Conservation (phyloP, 352 stramenopile genomes). For the Pythium grandisporangium region DNA sequence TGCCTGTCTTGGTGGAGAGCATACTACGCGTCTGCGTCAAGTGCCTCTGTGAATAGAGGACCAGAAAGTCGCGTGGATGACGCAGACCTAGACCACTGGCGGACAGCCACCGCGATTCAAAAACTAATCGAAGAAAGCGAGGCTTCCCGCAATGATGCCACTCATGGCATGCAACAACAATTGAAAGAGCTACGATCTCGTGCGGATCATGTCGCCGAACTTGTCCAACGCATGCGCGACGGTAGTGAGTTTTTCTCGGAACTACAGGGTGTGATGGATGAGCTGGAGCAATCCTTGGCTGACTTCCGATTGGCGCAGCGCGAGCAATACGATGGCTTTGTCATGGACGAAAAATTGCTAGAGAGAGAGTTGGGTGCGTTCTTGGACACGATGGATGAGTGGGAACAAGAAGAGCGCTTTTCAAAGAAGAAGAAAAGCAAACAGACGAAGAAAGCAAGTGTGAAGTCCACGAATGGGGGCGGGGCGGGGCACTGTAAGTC, state of each 20-base stretch:
- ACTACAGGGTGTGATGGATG: slow-evolving; percentile 43
- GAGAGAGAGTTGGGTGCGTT: slow-evolving; percentile 39
- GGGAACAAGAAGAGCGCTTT: slow-evolving; percentile 29
- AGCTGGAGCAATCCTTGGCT: slow-evolving; percentile 29
- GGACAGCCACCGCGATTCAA: slow-evolving; percentile 20
- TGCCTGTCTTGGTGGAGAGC: slow-evolving; percentile 30
- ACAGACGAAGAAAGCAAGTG: slow-evolving; percentile 1
- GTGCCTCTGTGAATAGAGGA: background rate
- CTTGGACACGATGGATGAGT: slow-evolving; percentile 27
- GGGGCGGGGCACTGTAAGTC: background rate
- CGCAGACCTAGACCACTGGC: background rate
- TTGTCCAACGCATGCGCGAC: slow-evolving; percentile 39
- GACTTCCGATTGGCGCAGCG: slow-evolving; percentile 26
- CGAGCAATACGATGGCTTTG: slow-evolving; percentile 28
- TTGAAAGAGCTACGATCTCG: slow-evolving; percentile 21
- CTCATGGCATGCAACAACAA: slow-evolving; percentile 22
- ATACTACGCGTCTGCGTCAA: slow-evolving; percentile 30
- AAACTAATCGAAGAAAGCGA: slow-evolving; percentile 34
- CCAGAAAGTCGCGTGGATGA: background rate
- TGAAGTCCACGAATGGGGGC: slow-evolving; percentile 1
- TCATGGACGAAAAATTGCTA: slow-evolving; percentile 47
- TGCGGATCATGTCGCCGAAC: slow-evolving; percentile 18
- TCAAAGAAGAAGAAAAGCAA: background rate
- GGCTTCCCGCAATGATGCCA: slow-evolving; percentile 14
- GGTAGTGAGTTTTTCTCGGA: slow-evolving; percentile 30